Base-by-base conservation (phyloP, 768 basidiomycete genomes). In the Cyclocybe aegerita region DNA sequence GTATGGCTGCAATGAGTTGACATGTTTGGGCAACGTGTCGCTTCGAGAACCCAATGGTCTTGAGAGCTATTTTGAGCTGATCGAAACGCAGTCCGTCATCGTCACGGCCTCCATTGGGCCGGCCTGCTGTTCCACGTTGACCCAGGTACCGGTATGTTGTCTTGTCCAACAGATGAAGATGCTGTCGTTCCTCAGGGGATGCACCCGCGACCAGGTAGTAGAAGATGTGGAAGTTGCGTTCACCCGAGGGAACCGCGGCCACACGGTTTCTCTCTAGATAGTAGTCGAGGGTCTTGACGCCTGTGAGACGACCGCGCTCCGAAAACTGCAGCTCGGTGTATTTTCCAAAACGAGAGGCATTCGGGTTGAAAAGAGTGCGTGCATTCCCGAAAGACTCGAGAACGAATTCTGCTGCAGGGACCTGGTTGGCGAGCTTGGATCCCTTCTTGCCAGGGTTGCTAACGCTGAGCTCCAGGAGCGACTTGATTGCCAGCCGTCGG, bases 301-400 rank as follows among this genome's bases (percentile, higher is more conserved):
- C 97, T 40, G 77, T 85, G 0, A 98, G 71, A 3, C 94, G 80
- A 6, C 95, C 95, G 15, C 90, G 86, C 32, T 98, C 94, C 46
- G 82, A 90, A 73, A 98, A 98, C 69, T 98, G 97, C 0, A 99
- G 80, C 64, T 99, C 97, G 39, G 94, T 97, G 67, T 99, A 99
- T 67, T 96, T 94, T 49, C 96, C 97, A 64, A 96, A 97, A 42
- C 93, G 88, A 30, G 97, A 98, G 10, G 96, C 95, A 62, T 97
- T 97, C 41, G 91, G 81, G 63, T 98, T 97, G 72, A 91, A 88
- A 48, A 93, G 81, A 1, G 93, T 93, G 52, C 91, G 87, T 14
- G 95, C 91, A 59, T 90, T 89, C 11, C 96, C 96, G 64, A 98
- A 98, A 1, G 92, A 77, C 67, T 98, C 94, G 54, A 98, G 86